These are phyloP conservation scores for Penicillium sp. DNA, from an alignment of 2,329 filamentous ascomycete species.

Conservation along the genomic window DNA sequence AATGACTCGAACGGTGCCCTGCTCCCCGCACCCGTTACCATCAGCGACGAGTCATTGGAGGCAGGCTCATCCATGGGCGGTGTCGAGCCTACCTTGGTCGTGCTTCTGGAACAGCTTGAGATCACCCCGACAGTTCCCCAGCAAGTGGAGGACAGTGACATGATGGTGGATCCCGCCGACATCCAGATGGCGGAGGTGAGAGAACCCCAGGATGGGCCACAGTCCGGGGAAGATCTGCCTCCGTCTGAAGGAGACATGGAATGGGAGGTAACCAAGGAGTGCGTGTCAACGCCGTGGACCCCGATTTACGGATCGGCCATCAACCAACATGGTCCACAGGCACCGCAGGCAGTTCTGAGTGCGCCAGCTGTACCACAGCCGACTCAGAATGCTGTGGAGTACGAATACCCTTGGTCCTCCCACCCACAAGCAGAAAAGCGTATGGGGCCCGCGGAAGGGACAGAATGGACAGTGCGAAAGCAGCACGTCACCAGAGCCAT, in stretches of 20 bases:
- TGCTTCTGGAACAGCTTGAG: no score
- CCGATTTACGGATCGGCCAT: no score
- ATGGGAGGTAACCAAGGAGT: not conserved
- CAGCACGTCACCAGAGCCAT: no score
- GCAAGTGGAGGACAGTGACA: not conserved
- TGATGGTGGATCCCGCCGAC: not conserved
- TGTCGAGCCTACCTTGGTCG: no score
- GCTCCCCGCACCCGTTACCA: not conserved
- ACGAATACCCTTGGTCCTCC: not conserved
- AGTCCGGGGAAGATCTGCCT: no score
- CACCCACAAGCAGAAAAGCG: not conserved
- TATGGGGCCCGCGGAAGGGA: not conserved
- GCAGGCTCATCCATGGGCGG: not conserved
- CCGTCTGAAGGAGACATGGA: not conserved
- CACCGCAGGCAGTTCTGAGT: not conserved
- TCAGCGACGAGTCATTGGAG: not conserved
- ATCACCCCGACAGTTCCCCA: not conserved
- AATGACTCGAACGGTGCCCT: no score
- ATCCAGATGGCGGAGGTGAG: no score
- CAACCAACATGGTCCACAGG: not conserved
- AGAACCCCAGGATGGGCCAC: no score
- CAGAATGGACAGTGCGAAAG: no score
- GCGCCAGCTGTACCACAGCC: slow-evolving; percentile 1
- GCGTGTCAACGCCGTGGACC: no score
- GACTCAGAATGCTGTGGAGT: not conserved